Conservation (phyloP, 352 stramenopile species). For the Phytophthora fragariae region DNA sequence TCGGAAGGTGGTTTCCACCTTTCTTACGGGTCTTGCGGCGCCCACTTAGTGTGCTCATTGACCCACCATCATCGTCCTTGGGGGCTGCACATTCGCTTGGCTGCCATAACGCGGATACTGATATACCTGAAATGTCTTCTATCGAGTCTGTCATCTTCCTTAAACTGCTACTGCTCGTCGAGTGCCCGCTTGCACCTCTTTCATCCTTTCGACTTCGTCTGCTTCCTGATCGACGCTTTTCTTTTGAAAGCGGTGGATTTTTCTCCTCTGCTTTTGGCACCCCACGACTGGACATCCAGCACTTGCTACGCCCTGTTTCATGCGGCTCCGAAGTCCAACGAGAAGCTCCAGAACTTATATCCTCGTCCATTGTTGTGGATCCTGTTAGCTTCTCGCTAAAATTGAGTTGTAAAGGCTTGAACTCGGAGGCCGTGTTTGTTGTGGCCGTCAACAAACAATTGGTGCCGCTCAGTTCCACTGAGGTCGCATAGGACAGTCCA, state of each 20-base stretch:
- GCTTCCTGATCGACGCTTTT: conserved; percentile 54
- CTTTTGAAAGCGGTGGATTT: conserved; percentile 31
- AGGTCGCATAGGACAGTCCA: conserved; percentile 47
- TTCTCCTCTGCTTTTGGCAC: conserved; percentile 61
- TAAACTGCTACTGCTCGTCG: conserved; percentile 48
- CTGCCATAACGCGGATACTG: conserved; percentile 27
- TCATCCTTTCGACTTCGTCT: conserved; percentile 51
- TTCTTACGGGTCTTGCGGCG: conserved; percentile 53
- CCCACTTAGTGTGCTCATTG: conserved; percentile 32
- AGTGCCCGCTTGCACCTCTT: conserved; percentile 34
- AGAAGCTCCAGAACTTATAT: conserved; percentile 21
- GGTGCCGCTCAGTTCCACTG: conserved; percentile 13
- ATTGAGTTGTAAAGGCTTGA: conserved; percentile 43
- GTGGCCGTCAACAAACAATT: conserved; percentile 7
- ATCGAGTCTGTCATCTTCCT: conserved; percentile 44
- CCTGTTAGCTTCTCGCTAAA: conserved; percentile 34
- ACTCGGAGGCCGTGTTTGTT: conserved; percentile 26
- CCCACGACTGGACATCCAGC: conserved; percentile 46
- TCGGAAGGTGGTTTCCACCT: conserved; percentile 49
- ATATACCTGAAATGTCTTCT: conserved; percentile 34
- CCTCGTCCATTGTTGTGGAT: conserved; percentile 24
- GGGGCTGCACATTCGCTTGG: conserved; percentile 35
- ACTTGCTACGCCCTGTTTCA: conserved; percentile 52
- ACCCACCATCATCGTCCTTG: conserved; percentile 52
- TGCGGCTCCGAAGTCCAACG: conserved; percentile 30